A percentile compares a stretch with the other conserved stretches of the same genome.
Evolutionary conservation across 257 asterid genomes (phyloP).

Genomic region (Misopates orontium): DNA sequence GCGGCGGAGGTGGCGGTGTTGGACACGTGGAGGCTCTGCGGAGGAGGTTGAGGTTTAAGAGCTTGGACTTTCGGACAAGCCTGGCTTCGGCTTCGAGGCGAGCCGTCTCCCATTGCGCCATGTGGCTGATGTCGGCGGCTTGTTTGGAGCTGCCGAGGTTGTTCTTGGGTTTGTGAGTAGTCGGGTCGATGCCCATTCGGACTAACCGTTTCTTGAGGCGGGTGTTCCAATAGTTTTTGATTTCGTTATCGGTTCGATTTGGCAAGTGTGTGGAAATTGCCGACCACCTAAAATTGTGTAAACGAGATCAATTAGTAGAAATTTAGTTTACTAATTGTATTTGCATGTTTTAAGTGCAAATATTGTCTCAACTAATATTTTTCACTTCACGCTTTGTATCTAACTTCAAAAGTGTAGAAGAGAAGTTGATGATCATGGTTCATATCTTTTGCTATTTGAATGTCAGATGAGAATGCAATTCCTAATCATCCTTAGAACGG

Average conservation of each 20-base stretch:
- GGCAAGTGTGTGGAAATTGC: slow-evolving; percentile 53
- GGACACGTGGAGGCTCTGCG: slow-evolving; percentile 7
- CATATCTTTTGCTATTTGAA: too few relatives aligned
- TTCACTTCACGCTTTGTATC: too few relatives aligned
- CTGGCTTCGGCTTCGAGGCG: slow-evolving; percentile 57
- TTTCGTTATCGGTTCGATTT: slow-evolving; percentile 53
- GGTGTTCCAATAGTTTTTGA: slow-evolving; percentile 63
- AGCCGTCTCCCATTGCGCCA: slow-evolving; percentile 68
- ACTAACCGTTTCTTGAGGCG: slow-evolving; percentile 56
- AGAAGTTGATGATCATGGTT: too few relatives aligned
- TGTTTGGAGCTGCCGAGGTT: slow-evolving; percentile 30
- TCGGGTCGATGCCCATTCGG: slow-evolving; percentile 61
- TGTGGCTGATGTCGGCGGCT: slow-evolving; percentile 47
- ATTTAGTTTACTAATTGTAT: too few relatives aligned
- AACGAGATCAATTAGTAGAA: too few relatives aligned
- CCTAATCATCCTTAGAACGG: too few relatives aligned
- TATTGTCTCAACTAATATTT: too few relatives aligned
- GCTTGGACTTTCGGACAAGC: too few relatives aligned
- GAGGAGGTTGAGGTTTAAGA: too few relatives aligned
- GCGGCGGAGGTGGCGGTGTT: slow-evolving; percentile 11
- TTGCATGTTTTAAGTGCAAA: too few relatives aligned
- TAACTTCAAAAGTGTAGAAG: too few relatives aligned
- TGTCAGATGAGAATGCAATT: too few relatives aligned
- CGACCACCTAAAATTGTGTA: slow-evolving; percentile 45
- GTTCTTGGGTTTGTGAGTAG: slow-evolving; percentile 55